Evolutionary conservation across 225 moss, liverwort and hornwort genomes (phyloP).

Genomic region (Asterella californica): DNA sequence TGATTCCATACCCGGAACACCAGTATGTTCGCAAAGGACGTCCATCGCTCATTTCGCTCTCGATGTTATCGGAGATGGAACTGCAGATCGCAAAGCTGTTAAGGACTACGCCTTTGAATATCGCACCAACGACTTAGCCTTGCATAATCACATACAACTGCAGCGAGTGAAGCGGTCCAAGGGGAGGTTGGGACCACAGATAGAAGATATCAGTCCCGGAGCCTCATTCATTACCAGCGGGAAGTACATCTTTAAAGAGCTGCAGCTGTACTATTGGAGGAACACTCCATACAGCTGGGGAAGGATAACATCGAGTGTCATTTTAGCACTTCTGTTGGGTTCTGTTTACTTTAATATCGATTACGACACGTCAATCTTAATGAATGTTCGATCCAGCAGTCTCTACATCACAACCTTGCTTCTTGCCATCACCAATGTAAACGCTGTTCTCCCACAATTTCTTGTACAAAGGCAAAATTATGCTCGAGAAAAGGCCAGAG

Average conservation of each 20-base stretch:
- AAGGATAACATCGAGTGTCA: slow-evolving; percentile 52
- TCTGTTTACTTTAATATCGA: slow-evolving; percentile 69
- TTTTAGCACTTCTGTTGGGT: slow-evolving; percentile 61
- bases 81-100: slow-evolving; percentile 42
- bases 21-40: slow-evolving; percentile 54
- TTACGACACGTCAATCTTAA: slow-evolving; percentile 38
- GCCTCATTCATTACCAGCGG: slow-evolving; percentile 46
- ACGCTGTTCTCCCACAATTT: slow-evolving; percentile 71
- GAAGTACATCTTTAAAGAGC: slow-evolving; percentile 37
- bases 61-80: slow-evolving; percentile 78
- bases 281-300: slow-evolving; percentile 83
- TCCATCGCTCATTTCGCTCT: slow-evolving; percentile 50
- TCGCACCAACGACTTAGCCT: slow-evolving; percentile 81
- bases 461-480: slow-evolving; percentile 25
- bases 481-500: slow-evolving; percentile 46
- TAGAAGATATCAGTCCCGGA: slow-evolving; percentile 50
- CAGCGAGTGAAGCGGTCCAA: slow-evolving; percentile 75
- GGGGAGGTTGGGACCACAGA: slow-evolving; percentile 53
- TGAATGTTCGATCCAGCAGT: slow-evolving; percentile 57
- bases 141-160: slow-evolving; percentile 82
- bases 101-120: slow-evolving; percentile 94
- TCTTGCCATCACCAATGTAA: slow-evolving; percentile 60
- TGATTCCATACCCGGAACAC: slow-evolving; percentile 84
- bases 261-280: slow-evolving; percentile 75
- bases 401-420: slow-evolving; percentile 74